A percentile compares a stretch with the other conserved stretches of the same genome.
Evolutionary conservation across 805 yeast genomes (phyloP).

Genomic region (Cyberlindnera misumaiensis): DNA sequence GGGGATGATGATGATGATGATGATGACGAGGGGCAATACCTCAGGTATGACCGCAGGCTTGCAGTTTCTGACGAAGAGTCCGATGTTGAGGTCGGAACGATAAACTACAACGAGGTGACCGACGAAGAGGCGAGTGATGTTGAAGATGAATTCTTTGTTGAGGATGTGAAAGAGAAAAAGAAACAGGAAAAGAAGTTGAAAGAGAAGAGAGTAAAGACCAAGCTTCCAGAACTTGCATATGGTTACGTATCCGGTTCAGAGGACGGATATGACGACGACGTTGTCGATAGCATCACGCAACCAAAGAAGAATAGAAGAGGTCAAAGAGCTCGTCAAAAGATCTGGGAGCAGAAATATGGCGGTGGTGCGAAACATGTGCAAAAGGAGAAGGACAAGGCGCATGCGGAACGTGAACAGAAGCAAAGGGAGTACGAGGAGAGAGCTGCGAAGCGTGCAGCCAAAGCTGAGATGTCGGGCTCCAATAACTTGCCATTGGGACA

Average conservation of each 20-base stretch:
- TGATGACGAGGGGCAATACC: conserved; percentile 20
- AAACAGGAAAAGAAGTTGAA: conserved; percentile 32
- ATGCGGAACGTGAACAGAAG: conserved; percentile 50
- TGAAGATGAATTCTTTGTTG: conserved; percentile 28
- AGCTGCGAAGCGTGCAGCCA: conserved; percentile 51
- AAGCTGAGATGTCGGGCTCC: conserved; percentile 35
- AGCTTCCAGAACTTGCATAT: conserved; percentile 62
- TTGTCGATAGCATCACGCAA: conserved; percentile 45
- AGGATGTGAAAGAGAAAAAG: conserved; percentile 15
- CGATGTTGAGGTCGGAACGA: conserved; percentile 22
- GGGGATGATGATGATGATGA: conserved; percentile 19
- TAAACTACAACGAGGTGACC: conserved; percentile 48
- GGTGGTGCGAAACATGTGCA: conserved; percentile 73
- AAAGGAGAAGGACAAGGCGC: conserved; percentile 50
- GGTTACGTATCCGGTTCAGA: conserved; percentile 82
- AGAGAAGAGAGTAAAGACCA: conserved; percentile 13
- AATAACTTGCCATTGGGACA: conserved; percentile 34
- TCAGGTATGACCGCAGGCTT: conserved; percentile 32
- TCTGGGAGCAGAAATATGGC: conserved; percentile 93
- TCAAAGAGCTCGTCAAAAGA: conserved; percentile 92
- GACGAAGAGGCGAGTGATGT: conserved; percentile 53
- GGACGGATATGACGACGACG: conserved; percentile 52
- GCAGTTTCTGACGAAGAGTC: conserved; percentile 35
- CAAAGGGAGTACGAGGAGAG: conserved; percentile 69
- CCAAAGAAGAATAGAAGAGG: conserved; percentile 88